phyloP scores from a whole-genome alignment of 2,329 filamentous ascomycete genomes.

The Sporothrix sp. region DNA sequence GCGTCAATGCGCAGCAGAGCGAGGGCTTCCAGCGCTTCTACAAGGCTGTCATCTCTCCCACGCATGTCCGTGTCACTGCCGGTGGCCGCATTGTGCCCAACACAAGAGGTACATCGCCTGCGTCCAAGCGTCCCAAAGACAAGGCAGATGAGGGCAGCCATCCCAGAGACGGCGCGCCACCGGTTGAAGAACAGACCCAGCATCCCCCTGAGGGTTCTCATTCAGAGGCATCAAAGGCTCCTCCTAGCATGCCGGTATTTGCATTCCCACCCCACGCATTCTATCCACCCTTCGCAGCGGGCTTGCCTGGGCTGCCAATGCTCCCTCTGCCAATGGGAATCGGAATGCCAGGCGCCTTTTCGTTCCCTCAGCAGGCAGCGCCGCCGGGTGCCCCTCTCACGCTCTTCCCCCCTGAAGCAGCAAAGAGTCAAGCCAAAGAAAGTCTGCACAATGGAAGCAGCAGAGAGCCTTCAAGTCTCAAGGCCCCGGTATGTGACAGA shows the following conservation, averaged over 20 bases:
- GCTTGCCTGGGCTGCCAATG: constrained; percentile 27
- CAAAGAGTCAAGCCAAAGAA: constrained; percentile 18
- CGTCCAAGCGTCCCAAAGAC: constrained; percentile 41
- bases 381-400: neutral
- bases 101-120: constrained; percentile 44
- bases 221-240: constrained; percentile 5
- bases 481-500: constrained; percentile 17
- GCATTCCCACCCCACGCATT: constrained; percentile 16
- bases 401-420: constrained; percentile 8
- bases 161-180: constrained; percentile 18
- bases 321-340: constrained; percentile 33
- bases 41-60: constrained; percentile 57
- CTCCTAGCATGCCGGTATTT: constrained; percentile 20
- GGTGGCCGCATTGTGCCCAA: constrained; percentile 59
- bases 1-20: constrained; percentile 44
- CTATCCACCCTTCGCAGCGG: constrained; percentile 14
- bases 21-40: constrained; percentile 61
- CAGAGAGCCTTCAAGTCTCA: constrained; percentile 12
- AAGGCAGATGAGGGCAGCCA: constrained; percentile 20
- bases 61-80: constrained; percentile 57
- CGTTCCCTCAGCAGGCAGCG: constrained; percentile 11
- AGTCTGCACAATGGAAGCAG: constrained; percentile 19
- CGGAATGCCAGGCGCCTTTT: constrained; percentile 14
- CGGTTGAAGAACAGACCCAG: constrained; percentile 7
- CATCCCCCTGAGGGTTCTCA: constrained; percentile 1